These are phyloP conservation scores for Aspergillus sp. DNA, from an alignment of 2,329 filamentous ascomycete species.

Conservation along the genomic window DNA sequence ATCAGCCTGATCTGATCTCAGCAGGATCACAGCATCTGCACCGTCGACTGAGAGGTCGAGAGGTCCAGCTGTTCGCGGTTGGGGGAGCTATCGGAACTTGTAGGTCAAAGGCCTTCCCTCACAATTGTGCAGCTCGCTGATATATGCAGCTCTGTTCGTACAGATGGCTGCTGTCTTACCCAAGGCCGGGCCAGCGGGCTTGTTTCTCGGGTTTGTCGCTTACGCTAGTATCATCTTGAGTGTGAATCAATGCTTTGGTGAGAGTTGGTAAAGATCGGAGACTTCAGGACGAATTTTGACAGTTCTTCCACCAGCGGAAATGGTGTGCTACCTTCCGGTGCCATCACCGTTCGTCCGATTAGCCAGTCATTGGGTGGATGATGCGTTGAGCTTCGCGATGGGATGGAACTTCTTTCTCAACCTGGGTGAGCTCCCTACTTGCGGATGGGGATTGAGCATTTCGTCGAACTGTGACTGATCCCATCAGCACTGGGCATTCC, in stretches of 20 bases:
- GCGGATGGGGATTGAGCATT: no score
- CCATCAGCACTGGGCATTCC: conserved; percentile 25
- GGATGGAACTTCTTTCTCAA: conserved; percentile 30
- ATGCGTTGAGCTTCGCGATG: conserved; percentile 30
- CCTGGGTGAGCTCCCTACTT: conserved; percentile 16
- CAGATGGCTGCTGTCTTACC: conserved; percentile 35
- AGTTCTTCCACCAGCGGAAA: conserved; percentile 20
- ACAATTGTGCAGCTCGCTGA: not conserved
- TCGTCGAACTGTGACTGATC: not conserved
- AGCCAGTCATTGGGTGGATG: conserved; percentile 29
- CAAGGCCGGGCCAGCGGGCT: conserved; percentile 35
- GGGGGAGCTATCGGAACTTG: conserved; percentile 37
- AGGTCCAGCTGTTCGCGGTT: conserved; percentile 36
- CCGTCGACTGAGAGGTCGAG: conserved; percentile 30
- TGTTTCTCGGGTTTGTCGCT: conserved; percentile 31
- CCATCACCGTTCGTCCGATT: conserved; percentile 26
- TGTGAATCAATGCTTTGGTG: conserved; percentile 31
- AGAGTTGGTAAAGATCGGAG: not conserved
- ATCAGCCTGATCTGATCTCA: conserved; percentile 1
- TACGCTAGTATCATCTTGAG: conserved; percentile 28
- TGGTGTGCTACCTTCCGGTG: conserved; percentile 29
- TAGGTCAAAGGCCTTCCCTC: conserved; percentile 2
- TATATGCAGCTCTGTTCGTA: conserved; percentile 23
- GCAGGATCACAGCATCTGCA: conserved; percentile 26
- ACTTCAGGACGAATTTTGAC: not conserved